These are phyloP conservation scores for Aquilaria yunnanensis DNA, from an alignment of 345 rosid genomes.

Conservation along the genomic window DNA sequence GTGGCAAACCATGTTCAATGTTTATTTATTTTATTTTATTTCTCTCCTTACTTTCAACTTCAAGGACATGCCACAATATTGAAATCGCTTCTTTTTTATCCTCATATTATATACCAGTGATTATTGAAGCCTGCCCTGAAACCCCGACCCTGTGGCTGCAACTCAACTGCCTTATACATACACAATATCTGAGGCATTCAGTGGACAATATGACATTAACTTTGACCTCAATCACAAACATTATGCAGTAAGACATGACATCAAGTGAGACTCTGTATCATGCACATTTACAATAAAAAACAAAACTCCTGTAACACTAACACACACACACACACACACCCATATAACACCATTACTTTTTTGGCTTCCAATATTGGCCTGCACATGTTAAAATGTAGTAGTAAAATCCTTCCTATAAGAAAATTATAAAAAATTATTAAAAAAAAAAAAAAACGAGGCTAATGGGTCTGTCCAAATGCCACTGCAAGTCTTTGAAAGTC, in stretches of 20 bases:
- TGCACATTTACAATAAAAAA: conserved; percentile 21
- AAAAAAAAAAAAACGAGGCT: conserved; percentile 13
- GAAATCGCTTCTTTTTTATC: no score
- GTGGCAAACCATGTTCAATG: no score
- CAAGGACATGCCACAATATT: no score
- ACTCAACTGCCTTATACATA: no score
- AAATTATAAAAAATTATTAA: neutral
- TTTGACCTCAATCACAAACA: neutral
- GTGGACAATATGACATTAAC: no score
- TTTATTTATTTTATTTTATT: no score
- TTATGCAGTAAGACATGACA: conserved; percentile 6
- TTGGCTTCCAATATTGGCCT: conserved; percentile 8
- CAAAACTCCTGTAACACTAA: conserved; percentile 12
- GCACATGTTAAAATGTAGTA: conserved; percentile 7
- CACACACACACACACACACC: conserved; percentile 1
- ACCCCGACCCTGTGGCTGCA: no score
- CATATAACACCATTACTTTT: neutral
- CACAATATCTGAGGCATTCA: no score
- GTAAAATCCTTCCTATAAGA: no score
- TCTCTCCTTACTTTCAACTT: no score
- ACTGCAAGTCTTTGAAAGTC: conserved; percentile 34
- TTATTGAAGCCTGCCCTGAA: no score
- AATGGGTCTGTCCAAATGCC: conserved; percentile 34
- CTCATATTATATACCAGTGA: no score
- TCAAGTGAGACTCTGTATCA: conserved; percentile 12